Evolutionary conservation across 495 filamentous ascomycete genomes (phyloP).

Genomic region (Podospora australis): DNA sequence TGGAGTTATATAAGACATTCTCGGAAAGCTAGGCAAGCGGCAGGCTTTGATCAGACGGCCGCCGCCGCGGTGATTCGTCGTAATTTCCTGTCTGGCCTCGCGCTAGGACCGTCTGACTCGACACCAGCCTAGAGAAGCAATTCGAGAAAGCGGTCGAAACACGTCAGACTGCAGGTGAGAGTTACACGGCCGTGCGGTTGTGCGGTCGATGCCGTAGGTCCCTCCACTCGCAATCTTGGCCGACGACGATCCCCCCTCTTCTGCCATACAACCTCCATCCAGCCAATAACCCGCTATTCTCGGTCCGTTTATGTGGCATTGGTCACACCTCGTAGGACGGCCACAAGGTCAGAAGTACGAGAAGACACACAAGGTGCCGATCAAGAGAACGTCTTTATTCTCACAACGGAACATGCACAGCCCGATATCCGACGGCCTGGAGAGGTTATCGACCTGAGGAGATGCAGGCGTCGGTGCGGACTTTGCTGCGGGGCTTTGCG

Average conservation of each 20-base stretch:
- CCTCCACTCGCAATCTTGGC: no score
- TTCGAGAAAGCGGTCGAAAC: background rate
- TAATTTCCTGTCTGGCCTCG: no score
- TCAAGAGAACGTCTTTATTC: background rate
- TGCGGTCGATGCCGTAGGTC: no score
- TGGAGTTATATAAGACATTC: no score
- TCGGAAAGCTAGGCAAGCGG: no score
- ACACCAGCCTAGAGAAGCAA: background rate
- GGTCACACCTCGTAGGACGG: background rate
- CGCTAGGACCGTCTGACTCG: no score
- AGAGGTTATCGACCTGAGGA: no score
- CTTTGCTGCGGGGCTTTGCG: background rate
- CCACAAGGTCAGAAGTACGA: background rate
- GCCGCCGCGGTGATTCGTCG: background rate
- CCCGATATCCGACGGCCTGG: no score
- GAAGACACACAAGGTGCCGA: background rate
- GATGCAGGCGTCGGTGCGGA: no score
- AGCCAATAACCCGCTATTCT: background rate
- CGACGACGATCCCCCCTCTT: background rate
- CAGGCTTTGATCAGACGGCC: background rate
- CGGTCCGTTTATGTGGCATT: background rate
- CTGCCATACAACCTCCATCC: background rate
- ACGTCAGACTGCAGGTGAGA: slow-evolving; percentile 2
- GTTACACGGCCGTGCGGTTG: background rate
- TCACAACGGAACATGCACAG: no score